Conservation (phyloP, 2,329 filamentous ascomycete genomes). For the Diaporthe citrichinensis region DNA sequence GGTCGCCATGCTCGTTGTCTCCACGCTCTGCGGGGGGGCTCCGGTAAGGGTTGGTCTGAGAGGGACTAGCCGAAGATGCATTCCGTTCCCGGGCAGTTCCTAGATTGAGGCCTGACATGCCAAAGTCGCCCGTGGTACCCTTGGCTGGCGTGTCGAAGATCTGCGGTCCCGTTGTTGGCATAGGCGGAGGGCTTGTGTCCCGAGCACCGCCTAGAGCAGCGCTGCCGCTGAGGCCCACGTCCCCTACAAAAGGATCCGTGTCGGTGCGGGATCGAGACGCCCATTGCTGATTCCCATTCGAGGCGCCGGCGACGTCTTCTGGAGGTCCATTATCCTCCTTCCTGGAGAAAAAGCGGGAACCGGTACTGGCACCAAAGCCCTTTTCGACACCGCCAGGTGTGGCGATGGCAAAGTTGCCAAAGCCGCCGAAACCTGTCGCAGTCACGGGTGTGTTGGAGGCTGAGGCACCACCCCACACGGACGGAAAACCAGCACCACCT, state of each 20-base stretch:
- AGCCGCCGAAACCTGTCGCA: conserved; percentile 83
- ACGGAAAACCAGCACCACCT: conserved; percentile 60
- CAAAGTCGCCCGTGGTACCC: conserved; percentile 70
- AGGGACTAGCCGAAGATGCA: conserved; percentile 84
- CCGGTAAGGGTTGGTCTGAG: conserved; percentile 95
- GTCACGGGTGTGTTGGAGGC: conserved; percentile 72
- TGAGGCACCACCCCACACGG: conserved; percentile 60
- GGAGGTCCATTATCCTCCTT: conserved; percentile 72
- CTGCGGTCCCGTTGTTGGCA: conserved; percentile 47
- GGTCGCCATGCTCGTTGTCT: conserved; percentile 63
- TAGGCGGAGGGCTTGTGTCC: conserved; percentile 70
- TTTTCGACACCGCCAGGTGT: conserved; percentile 77
- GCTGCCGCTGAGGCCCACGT: conserved; percentile 74
- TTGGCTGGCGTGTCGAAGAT: conserved; percentile 69
- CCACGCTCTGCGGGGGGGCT: conserved; percentile 85
- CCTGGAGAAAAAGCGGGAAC: conserved; percentile 64
- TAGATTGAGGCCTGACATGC: conserved; percentile 72
- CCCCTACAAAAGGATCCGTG: conserved; percentile 81
- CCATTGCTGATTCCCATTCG: conserved; percentile 64
- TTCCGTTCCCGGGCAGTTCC: conserved; percentile 72
- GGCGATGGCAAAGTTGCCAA: conserved; percentile 88
- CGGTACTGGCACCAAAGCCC: conserved; percentile 78
- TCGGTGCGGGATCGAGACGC: conserved; percentile 76
- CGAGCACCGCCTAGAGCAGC: conserved; percentile 82
- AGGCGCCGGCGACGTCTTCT: conserved; percentile 71